Evolutionary conservation across 331 rosid species (phyloP).

Genomic region (Malus hybrid): DNA sequence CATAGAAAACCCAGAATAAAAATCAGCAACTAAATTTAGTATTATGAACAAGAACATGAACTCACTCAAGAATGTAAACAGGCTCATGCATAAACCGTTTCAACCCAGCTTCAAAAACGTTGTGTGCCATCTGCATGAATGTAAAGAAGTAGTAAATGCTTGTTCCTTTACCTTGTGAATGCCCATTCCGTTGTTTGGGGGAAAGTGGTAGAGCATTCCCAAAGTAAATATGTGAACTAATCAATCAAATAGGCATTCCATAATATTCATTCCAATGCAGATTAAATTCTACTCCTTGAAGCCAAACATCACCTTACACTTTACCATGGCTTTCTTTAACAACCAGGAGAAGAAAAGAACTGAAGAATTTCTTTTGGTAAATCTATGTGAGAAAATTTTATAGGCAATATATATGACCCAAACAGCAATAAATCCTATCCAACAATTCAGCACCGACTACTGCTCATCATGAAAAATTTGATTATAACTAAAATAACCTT

Average conservation of each 20-base stretch:
- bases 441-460: neutral
- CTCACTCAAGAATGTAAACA: slow-evolving; percentile 93
- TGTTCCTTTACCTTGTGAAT: neutral
- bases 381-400: neutral
- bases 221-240: neutral
- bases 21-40: slow-evolving; percentile 8
- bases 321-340: no score
- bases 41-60: slow-evolving; percentile 22
- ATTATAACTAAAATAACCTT: slow-evolving; percentile 40
- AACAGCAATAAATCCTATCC: slow-evolving; percentile 6
- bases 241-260: neutral
- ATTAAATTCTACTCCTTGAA: neutral
- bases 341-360: neutral
- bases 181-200: neutral
- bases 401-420: neutral
- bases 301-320: neutral
- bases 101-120: slow-evolving; percentile 88
- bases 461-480: neutral
- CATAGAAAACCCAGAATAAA: neutral
- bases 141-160: neutral
- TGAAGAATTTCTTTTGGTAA: neutral
- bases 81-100: slow-evolving; percentile 89
- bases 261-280: neutral
- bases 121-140: slow-evolving; percentile 82
- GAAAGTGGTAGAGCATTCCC: neutral